These are phyloP conservation scores for Arachnomyces sp. DNA, from an alignment of 2,329 filamentous ascomycete genomes.

Conservation along the genomic window DNA sequence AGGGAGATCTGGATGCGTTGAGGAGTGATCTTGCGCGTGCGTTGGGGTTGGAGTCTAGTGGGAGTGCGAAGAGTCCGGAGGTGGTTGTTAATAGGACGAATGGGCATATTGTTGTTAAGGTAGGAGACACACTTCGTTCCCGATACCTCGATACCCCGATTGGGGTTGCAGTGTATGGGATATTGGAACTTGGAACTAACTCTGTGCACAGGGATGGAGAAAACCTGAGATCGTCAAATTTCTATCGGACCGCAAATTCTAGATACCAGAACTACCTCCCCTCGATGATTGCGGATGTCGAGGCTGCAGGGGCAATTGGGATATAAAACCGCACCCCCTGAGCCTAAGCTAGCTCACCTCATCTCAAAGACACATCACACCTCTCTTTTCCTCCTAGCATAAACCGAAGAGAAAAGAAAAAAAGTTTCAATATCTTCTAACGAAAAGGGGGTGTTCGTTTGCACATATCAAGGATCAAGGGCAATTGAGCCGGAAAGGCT, in stretches of 20 bases:
- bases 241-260: slow-evolving; percentile 39
- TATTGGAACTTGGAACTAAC: slow-evolving; percentile 4
- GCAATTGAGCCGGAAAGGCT: slow-evolving; percentile 10
- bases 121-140: slow-evolving; percentile 29
- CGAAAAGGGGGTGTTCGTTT: too few relatives aligned
- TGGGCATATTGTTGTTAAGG: slow-evolving; percentile 67
- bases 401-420: slow-evolving; percentile 3
- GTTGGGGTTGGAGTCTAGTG: slow-evolving; percentile 46
- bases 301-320: too few relatives aligned
- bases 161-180: slow-evolving; percentile 5
- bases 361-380: too few relatives aligned
- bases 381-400: slow-evolving; percentile 1
- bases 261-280: slow-evolving; percentile 15
- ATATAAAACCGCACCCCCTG: too few relatives aligned
- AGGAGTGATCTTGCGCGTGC: slow-evolving; percentile 53
- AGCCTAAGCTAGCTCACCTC: too few relatives aligned
- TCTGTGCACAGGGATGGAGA: slow-evolving; percentile 37
- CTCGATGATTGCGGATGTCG: too few relatives aligned
- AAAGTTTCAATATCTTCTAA: slow-evolving; percentile 11
- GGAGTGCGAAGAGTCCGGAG: slow-evolving; percentile 25
- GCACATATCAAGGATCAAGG: slow-evolving; percentile 8
- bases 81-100: slow-evolving; percentile 53
- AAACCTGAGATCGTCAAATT: slow-evolving; percentile 43
- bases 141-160: background rate
- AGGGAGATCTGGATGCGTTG: slow-evolving; percentile 61